phyloP scores from a whole-genome alignment of 495 filamentous ascomycete genomes.

The Hypoxylon fragiforme region DNA sequence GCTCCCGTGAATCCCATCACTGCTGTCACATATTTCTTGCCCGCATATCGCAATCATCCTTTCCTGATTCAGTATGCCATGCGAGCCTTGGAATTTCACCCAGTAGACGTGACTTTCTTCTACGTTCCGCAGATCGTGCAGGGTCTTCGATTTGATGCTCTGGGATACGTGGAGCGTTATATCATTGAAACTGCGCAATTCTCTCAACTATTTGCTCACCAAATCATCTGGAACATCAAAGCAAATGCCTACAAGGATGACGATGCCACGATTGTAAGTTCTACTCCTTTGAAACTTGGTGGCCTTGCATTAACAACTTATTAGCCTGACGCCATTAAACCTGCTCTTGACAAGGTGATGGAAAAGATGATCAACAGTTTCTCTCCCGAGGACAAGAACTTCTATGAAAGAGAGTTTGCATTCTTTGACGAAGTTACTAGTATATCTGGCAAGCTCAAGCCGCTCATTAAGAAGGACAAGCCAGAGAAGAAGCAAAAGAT shows the following conservation, averaged over 20 bases:
- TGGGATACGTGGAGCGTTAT: constrained; percentile 95
- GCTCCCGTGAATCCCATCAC: constrained; percentile 89
- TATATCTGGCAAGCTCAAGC: constrained; percentile 92
- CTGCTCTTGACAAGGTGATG: constrained; percentile 89
- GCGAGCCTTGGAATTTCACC: constrained; percentile 88
- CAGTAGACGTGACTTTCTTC: constrained; percentile 96
- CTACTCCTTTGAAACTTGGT: background rate
- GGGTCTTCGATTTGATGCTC: constrained; percentile 87
- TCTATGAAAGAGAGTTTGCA: constrained; percentile 93
- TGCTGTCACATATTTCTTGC: constrained; percentile 89
- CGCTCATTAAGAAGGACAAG: constrained; percentile 89
- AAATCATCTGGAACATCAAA: constrained; percentile 99
- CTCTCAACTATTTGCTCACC: constrained; percentile 95
- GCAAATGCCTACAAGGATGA: constrained; percentile 98
- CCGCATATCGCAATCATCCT: constrained; percentile 89
- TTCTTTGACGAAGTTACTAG: constrained; percentile 98
- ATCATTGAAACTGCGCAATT: constrained; percentile 95
- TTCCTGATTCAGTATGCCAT: constrained; percentile 97
- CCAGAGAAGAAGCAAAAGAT: constrained; percentile 99
- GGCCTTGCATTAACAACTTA: constrained; percentile 40
- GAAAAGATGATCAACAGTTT: constrained; percentile 81
- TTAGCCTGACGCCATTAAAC: constrained; percentile 89
- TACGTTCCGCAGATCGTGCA: constrained; percentile 98
- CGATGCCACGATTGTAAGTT: constrained; percentile 79
- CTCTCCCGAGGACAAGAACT: constrained; percentile 71